Evolutionary conservation across 2,329 filamentous ascomycete genomes (phyloP).

Genomic region (Sporothrix variecibatus): DNA sequence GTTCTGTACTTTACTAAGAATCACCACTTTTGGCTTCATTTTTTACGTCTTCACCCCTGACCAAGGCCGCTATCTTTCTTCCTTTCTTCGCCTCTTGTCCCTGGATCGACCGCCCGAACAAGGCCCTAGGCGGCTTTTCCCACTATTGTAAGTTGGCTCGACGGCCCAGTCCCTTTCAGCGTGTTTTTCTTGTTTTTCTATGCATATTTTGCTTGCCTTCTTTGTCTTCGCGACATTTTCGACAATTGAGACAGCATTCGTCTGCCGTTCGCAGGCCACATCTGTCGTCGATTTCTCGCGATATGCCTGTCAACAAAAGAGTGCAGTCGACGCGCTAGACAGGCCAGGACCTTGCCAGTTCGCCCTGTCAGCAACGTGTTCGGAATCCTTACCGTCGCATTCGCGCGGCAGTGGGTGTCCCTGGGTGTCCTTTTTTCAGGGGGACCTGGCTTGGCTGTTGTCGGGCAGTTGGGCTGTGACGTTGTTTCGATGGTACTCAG

Average conservation of each 20-base stretch:
- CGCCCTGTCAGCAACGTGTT: background rate
- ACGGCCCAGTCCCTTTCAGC: background rate
- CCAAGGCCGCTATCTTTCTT: background rate
- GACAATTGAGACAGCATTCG: background rate
- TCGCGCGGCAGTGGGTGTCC: slow-evolving; percentile 4
- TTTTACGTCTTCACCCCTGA: background rate
- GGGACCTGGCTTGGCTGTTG: background rate
- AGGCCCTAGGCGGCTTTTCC: background rate
- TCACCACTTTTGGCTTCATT: slow-evolving; percentile 5
- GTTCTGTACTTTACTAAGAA: slow-evolving; percentile 12
- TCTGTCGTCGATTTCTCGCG: background rate
- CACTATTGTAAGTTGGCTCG: slow-evolving; percentile 1
- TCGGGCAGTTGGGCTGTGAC: slow-evolving; percentile 11
- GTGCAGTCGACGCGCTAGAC: background rate
- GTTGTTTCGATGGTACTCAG: background rate
- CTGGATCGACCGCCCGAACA: slow-evolving; percentile 12
- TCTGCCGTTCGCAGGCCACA: background rate
- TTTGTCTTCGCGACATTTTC: background rate
- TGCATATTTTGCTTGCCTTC: background rate
- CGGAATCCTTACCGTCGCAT: slow-evolving; percentile 14
- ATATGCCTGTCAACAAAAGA: background rate
- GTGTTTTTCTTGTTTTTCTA: background rate
- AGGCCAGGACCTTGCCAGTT: background rate
- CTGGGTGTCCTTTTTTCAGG: background rate
- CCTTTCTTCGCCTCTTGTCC: background rate